Conservation (phyloP, 2,329 filamentous ascomycete species). For the Graphilbum fragrans region DNA sequence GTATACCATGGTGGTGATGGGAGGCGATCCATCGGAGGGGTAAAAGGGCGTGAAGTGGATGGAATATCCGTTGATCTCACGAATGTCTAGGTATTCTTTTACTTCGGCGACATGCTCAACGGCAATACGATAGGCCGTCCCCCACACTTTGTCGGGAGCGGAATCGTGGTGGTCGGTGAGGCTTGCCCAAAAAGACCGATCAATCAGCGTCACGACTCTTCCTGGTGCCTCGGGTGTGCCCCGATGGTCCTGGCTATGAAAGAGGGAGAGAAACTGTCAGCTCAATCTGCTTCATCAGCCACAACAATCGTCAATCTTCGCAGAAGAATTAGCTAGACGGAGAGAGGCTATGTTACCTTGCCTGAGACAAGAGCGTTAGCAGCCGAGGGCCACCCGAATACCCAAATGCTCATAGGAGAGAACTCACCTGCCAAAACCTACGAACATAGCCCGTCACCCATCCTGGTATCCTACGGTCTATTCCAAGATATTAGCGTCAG, state of each 20-base stretch:
- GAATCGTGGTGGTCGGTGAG: slow-evolving; percentile 55
- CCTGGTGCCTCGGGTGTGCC: slow-evolving; percentile 82
- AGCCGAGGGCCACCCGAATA: too few species aligned
- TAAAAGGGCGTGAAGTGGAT: slow-evolving; percentile 86
- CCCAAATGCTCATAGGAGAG: slow-evolving; percentile 1
- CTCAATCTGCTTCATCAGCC: background rate
- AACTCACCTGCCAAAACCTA: slow-evolving; percentile 89
- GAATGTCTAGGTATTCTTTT: slow-evolving; percentile 79
- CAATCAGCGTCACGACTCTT: slow-evolving; percentile 85
- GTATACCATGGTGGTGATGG: slow-evolving; percentile 60
- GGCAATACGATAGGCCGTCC: slow-evolving; percentile 79
- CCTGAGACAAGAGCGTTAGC: too few species aligned
- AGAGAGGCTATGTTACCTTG: slow-evolving; percentile 3
- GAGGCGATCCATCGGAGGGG: slow-evolving; percentile 33
- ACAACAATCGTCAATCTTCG: too few species aligned
- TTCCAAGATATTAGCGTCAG: slow-evolving; percentile 1
- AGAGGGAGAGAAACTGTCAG: background rate
- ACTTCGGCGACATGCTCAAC: slow-evolving; percentile 65
- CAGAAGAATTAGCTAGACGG: background rate
- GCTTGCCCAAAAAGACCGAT: slow-evolving; percentile 69
- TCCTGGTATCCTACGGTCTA: slow-evolving; percentile 75
- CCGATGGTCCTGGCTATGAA: slow-evolving; percentile 74
- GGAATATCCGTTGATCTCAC: slow-evolving; percentile 94
- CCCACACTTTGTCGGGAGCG: slow-evolving; percentile 65
- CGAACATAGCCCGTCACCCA: slow-evolving; percentile 91